These are phyloP conservation scores for Sabuloglossum arenarium DNA, from an alignment of 495 filamentous ascomycete genomes.

Conservation along the genomic window DNA sequence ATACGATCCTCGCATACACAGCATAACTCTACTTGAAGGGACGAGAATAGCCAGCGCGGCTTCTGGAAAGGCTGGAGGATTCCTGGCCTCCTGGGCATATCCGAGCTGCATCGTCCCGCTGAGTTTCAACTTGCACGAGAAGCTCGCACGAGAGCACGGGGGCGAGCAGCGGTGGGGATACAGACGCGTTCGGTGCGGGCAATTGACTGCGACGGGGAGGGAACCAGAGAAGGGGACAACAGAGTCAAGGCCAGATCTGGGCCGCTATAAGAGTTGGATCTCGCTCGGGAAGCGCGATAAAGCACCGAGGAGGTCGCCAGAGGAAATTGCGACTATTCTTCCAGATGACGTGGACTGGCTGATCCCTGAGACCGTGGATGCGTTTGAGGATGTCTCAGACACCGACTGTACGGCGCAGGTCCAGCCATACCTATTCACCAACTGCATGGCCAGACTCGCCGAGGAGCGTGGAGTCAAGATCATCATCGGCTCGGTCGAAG, in stretches of 20 bases:
- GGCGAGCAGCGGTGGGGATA: conserved; percentile 81
- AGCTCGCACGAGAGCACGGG: conserved; percentile 64
- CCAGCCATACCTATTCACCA: conserved; percentile 85
- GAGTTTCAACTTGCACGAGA: conserved; percentile 62
- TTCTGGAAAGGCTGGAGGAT: conserved; percentile 85
- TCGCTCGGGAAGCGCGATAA: neutral
- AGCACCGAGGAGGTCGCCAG: neutral
- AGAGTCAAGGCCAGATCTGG: neutral
- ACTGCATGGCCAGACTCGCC: conserved; percentile 61
- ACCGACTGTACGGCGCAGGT: conserved; percentile 76
- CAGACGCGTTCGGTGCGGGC: conserved; percentile 54
- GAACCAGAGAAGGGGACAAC: neutral
- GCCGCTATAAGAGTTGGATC: neutral
- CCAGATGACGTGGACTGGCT: conserved; percentile 84
- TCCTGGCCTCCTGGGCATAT: conserved; percentile 90
- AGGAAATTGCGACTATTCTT: conserved; percentile 30
- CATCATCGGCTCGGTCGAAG: conserved; percentile 39
- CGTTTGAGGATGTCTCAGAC: conserved; percentile 69
- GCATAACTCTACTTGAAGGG: conserved; percentile 76
- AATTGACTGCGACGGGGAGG: conserved; percentile 30
- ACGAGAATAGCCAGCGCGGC: conserved; percentile 78
- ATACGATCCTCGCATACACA: conserved; percentile 55
- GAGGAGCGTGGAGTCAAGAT: conserved; percentile 54
- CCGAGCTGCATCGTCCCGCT: conserved; percentile 68
- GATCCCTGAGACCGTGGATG: conserved; percentile 35